Evolutionary conservation across 139 green algal genomes (phyloP).

Genomic region (Trebouxia sp.): DNA sequence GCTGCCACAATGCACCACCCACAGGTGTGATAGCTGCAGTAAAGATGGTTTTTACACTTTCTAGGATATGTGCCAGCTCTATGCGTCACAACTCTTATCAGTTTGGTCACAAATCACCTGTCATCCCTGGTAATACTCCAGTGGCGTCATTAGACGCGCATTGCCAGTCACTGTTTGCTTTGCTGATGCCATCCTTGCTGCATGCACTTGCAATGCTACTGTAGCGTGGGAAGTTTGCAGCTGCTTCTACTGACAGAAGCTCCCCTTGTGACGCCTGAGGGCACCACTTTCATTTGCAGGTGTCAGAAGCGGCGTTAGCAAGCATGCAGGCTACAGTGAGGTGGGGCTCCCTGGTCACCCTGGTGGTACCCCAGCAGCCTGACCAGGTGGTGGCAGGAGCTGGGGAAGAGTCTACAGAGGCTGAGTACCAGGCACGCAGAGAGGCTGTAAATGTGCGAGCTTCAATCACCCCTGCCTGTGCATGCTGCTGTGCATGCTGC

Average conservation of each 20-base stretch:
- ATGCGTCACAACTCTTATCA: background rate
- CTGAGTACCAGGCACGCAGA: conserved; percentile 5
- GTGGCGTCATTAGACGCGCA: too few relatives aligned
- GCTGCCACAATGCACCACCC: background rate
- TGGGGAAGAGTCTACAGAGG: conserved; percentile 7
- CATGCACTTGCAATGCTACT: too few relatives aligned
- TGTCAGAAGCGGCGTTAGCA: conserved; percentile 1
- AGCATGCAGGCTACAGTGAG: background rate
- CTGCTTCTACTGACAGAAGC: background rate
- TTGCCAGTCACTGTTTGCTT: too few relatives aligned
- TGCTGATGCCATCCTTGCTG: too few relatives aligned
- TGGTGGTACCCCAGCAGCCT: background rate
- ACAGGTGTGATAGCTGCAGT: background rate
- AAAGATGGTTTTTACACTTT: too few relatives aligned
- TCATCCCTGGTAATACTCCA: too few relatives aligned
- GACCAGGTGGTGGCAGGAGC: conserved; percentile 8
- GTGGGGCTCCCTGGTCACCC: background rate
- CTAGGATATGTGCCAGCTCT: too few relatives aligned
- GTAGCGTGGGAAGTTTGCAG: too few relatives aligned
- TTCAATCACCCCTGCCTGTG: too few relatives aligned
- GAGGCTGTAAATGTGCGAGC: background rate
- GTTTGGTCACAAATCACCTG: background rate
- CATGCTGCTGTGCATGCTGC: too few relatives aligned
- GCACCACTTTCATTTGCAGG: background rate
- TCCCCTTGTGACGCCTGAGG: background rate